Percentiles rank a stretch among this genome's conserved stretches.
Conservation (phyloP, 345 rosid species). For the Mercurialis annua region DNA sequence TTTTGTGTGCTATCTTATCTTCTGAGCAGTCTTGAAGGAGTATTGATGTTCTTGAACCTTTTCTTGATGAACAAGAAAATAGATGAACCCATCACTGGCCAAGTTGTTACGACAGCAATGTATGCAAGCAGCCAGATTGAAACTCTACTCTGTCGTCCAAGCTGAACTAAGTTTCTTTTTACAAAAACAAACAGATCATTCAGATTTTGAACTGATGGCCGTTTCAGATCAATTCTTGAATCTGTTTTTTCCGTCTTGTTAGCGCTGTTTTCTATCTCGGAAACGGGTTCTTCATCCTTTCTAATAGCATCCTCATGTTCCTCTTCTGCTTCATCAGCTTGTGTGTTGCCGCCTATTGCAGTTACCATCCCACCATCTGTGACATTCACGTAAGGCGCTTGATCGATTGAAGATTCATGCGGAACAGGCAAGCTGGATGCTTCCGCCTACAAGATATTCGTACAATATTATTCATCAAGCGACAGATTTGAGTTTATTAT, state of each 20-base stretch:
- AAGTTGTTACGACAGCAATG: slow-evolving; percentile 35
- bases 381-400: slow-evolving; percentile 37
- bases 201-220: slow-evolving; percentile 15
- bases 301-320: slow-evolving; percentile 1
- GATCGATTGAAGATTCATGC: slow-evolving; percentile 32
- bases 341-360: slow-evolving; percentile 27
- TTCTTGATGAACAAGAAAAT: slow-evolving; percentile 30
- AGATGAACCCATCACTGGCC: slow-evolving; percentile 45
- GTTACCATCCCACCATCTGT: slow-evolving; percentile 40
- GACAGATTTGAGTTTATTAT: neutral
- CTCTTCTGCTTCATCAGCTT: slow-evolving; percentile 16
- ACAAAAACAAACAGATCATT: slow-evolving; percentile 23
- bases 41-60: slow-evolving; percentile 25
- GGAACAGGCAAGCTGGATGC: slow-evolving; percentile 8
- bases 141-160: slow-evolving; percentile 24
- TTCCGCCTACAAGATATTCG: slow-evolving; percentile 23
- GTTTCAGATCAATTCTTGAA: neutral
- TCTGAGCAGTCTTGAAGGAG: slow-evolving; percentile 18
- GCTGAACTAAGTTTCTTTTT: slow-evolving; percentile 27
- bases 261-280: slow-evolving; percentile 7
- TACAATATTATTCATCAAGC: neutral
- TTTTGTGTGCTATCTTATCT: slow-evolving; percentile 17
- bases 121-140: slow-evolving; percentile 42
- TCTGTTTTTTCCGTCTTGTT: slow-evolving; percentile 2
- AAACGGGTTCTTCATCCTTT: slow-evolving; percentile 14